Percentiles rank a stretch among this genome's conserved stretches.
Evolutionary conservation across 2,329 filamentous ascomycete genomes (phyloP).

Genomic region (Phialophora verrucosa): DNA sequence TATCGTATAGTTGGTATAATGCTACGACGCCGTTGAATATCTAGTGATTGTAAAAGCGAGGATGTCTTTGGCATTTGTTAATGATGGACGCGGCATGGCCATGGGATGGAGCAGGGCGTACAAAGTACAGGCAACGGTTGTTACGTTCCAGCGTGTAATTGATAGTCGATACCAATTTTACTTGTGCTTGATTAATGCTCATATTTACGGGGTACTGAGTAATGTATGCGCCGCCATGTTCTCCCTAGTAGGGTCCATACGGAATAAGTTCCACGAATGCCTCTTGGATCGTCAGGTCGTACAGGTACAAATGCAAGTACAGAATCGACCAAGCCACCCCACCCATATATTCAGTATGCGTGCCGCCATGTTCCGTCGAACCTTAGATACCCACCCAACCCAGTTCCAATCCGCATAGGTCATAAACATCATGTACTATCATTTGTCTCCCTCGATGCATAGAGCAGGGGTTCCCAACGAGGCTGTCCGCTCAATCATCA

Average conservation of each 20-base stretch:
- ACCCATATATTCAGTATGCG: background rate
- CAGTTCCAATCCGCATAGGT: background rate
- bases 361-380: background rate
- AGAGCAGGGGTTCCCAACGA: background rate
- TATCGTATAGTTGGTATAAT: conserved; percentile 37
- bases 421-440: background rate
- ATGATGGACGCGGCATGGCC: background rate
- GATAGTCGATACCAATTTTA: background rate
- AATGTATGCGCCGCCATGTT: background rate
- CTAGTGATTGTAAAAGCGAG: background rate
- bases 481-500: conserved; percentile 15
- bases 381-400: background rate
- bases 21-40: conserved; percentile 35
- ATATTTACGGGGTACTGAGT: background rate
- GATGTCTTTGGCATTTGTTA: background rate
- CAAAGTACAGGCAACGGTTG: no score
- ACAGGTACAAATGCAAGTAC: no score
- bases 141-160: background rate
- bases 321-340: background rate
- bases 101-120: background rate
- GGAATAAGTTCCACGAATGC: background rate
- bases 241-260: background rate
- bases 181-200: background rate
- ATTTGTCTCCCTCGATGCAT: background rate
- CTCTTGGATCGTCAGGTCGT: background rate